Base-by-base conservation (phyloP, 2,329 filamentous ascomycete genomes). In the Fusarium paranaense region DNA sequence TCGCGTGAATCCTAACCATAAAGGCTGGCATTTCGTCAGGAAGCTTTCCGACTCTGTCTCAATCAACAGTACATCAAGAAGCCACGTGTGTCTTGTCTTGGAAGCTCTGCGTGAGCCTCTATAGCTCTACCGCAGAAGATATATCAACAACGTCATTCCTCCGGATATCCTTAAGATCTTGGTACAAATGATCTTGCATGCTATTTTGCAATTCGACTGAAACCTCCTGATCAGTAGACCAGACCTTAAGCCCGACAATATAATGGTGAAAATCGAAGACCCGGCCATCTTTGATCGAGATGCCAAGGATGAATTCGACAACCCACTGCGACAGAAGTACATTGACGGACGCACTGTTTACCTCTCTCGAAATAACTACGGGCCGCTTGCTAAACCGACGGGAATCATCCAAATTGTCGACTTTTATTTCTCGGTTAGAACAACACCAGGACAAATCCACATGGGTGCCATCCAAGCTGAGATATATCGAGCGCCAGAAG, bases 51-150 rank as follows among this genome's bases (percentile, higher is more conserved):
- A 67, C 32, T 70, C 63, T 5, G 78, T 79, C 20, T 7, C 22
- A 2, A 13, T 76, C 6, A 52, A 73, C 1, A 61, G 62, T 2
- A 45, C 25, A 8, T 50, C 27, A 13, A 69, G 66, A 8, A 32
- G 20, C 5, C 75, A 78, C 18, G 6, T 47, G 8, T 78, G 78
- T 11, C 66, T 79, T 1, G 72, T 79, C 2, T 42, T 76, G 2
- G 68, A 78, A 4, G 57, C 75, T 9, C 52, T 79, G 2, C 74
- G 74, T 5, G 77, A 79, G 35, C 77, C 77, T n/a, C 61, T 79
- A 8, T 78, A 69, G 76, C 57, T 79, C 0, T 79, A 79, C 40
- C 60, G 68, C 6, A 59, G 60, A 16, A 70, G 78, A 47, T 79
- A 69, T 33, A 16, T 68, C 1, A 75, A 45, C 9, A 62, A 61